Base-by-base conservation (phyloP, 768 basidiomycete genomes). In the Pleurotus pulmonarius region DNA sequence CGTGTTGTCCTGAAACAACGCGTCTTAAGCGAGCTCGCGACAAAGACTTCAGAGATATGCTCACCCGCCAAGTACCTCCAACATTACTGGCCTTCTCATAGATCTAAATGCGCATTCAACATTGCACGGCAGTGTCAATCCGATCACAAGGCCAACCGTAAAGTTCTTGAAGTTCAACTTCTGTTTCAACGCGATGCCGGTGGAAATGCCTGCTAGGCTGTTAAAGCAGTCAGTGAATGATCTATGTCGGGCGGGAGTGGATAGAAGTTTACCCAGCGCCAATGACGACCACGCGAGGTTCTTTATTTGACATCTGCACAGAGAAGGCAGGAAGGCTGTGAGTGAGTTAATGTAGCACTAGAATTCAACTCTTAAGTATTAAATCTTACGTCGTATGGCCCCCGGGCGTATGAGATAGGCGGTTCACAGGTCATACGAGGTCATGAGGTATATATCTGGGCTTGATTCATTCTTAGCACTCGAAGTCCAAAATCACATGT, bases 61-160 rank as follows among this genome's bases (percentile, higher is more conserved):
- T 49, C 58, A 83, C 82, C 67, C 79, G 75, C 82, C 82, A 83
- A 46, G 82, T 83, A 52, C 82, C 83, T 46, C 81, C 82, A 45
- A 83, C 69, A 37, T 73, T 65, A 20, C 65, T 61, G 25, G 73
- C 79, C 55, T 72, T 75, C 60, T 83, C 82, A 56, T 76, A 82
- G 18, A 83, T 81, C 82, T 83, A 52, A 20, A 44, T n/a, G 3
- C 11, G 6, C 47, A 39, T 29, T 16, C 5, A 46, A 38, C 11
- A 60, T 46, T 37, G 11, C 29, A 26, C 12, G 5, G 25, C 16
- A 44, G 13, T 40, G 15, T 20, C 34, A n/a, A 8, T 2, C 25
- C 46, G 24, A 44, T 38, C 24, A 12, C 16, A 37, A 11, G 18
- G 67, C 74, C 49, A 60, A 81, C 80, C 51, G 73, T 76, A 57